These are phyloP conservation scores for Lycium barbarum DNA, from an alignment of 257 asterid genomes.

Conservation along the genomic window DNA sequence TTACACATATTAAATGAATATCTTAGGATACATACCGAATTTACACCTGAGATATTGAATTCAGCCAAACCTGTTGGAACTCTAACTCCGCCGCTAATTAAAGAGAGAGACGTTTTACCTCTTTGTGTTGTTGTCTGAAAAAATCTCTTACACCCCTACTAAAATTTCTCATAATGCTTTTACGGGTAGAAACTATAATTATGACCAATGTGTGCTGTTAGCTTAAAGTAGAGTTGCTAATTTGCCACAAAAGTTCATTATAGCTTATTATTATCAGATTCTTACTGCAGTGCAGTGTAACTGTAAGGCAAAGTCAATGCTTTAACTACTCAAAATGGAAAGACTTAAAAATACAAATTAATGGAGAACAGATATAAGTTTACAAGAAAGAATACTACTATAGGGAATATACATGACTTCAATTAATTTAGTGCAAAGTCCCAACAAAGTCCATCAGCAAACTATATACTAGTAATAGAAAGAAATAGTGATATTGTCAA, in stretches of 20 bases:
- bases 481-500: slow-evolving; percentile 31
- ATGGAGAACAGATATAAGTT: not conserved
- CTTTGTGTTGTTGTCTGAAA: too few relatives aligned
- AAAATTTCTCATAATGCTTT: too few relatives aligned
- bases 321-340: slow-evolving; percentile 11
- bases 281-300: not conserved
- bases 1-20: too few relatives aligned
- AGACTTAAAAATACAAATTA: not conserved
- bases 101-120: too few relatives aligned
- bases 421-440: not conserved
- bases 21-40: too few relatives aligned
- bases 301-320: not conserved
- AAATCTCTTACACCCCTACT: too few relatives aligned
- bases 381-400: not conserved
- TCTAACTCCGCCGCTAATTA: too few relatives aligned
- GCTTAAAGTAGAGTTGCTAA: not conserved
- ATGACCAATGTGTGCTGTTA: not conserved
- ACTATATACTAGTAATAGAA: not conserved
- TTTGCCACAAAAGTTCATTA: not conserved
- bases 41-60: too few relatives aligned
- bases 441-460: not conserved
- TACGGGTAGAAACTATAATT: too few relatives aligned
- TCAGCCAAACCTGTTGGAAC: too few relatives aligned
- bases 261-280: too few relatives aligned
- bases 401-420: not conserved